Evolutionary conservation across 805 yeast species (phyloP), one percentile per base, ranked within the genome.

Genomic region (Metschnikowia continentalis): DNA sequence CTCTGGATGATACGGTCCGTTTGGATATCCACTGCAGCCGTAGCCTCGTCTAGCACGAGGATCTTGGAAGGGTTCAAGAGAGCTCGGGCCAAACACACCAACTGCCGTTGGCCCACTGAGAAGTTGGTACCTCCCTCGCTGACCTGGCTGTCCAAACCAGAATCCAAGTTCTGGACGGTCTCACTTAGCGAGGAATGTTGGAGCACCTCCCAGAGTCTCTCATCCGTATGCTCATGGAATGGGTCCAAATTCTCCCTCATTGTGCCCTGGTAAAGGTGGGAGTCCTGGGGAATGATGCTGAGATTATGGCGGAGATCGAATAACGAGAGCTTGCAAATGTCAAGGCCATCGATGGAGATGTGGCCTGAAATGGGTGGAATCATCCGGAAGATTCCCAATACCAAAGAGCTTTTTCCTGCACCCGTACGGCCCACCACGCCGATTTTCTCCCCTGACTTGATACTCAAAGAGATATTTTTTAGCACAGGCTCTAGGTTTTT

Each of bases 391-490:
- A 63, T 53, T 1, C 67, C 59, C 40, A 63, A 53, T 14, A 64
- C 65, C 38, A 63, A 56, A 20, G 67, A 62, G 33, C 65, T 61
- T 43, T 63, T 57, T 2, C 73, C 71, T 3, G 85, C 81, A 7
- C 77, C 78, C 65, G 98, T 91, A 65, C 98, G 80, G 23, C 98
- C 98, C 50, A 92, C 97, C 68, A 91, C 90, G 54, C 98, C 98
- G 63, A 91, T 76, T 67, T 92, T 92, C 65, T 92, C 97, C 51
- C 79, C 74, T 1, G 91, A 81, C 44, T 81, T 76, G 59, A 92
- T 81, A 11, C 78, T 70, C 22, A 92, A 63, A 51, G 72, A 76
- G 59, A 92, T 79, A 51, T 83, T 73, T 60, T 83, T 86, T 68
- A 92, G 74, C 3, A 89, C 94, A 17, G 87, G 77, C 46, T 88